Evolutionary conservation across 306 rosid genomes (phyloP).

Genomic region (Vigna trinervia): DNA sequence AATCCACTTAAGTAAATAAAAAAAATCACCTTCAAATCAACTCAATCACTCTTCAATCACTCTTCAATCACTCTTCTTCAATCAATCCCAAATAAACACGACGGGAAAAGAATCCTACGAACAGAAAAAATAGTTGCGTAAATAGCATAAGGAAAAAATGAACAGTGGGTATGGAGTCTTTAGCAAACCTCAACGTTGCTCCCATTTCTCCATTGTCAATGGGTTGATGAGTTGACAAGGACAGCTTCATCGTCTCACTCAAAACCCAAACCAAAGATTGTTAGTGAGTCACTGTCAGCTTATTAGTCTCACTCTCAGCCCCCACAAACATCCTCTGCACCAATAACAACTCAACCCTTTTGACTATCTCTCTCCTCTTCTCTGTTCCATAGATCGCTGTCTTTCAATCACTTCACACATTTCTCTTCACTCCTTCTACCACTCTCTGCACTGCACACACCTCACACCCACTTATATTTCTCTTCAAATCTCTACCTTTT

Average conservation of each 20-base stretch:
- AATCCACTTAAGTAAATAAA: no score
- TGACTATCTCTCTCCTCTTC: constrained; percentile 47
- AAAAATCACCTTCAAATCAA: no score
- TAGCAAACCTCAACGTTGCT: background rate
- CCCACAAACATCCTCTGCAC: constrained; percentile 61
- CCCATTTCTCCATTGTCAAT: background rate
- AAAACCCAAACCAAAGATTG: background rate
- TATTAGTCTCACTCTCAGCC: constrained; percentile 32
- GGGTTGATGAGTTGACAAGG: background rate
- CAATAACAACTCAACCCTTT: constrained; percentile 77
- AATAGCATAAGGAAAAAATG: background rate
- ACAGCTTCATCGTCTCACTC: constrained; percentile 3
- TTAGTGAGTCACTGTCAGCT: constrained; percentile 9
- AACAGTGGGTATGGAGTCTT: background rate
- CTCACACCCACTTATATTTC: background rate
- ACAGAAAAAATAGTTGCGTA: no score
- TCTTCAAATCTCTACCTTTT: constrained; percentile 24
- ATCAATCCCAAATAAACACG: no score
- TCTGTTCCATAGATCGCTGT: constrained; percentile 62
- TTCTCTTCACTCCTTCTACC: constrained; percentile 43
- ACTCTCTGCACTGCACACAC: constrained; percentile 35
- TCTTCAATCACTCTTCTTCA: no score
- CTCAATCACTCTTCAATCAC: no score
- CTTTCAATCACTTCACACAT: constrained; percentile 46
- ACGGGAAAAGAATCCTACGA: no score